Evolutionary conservation across 768 basidiomycete species (phyloP), one percentile per base, ranked within the genome.

Genomic region (Trametes cinnabarina): DNA sequence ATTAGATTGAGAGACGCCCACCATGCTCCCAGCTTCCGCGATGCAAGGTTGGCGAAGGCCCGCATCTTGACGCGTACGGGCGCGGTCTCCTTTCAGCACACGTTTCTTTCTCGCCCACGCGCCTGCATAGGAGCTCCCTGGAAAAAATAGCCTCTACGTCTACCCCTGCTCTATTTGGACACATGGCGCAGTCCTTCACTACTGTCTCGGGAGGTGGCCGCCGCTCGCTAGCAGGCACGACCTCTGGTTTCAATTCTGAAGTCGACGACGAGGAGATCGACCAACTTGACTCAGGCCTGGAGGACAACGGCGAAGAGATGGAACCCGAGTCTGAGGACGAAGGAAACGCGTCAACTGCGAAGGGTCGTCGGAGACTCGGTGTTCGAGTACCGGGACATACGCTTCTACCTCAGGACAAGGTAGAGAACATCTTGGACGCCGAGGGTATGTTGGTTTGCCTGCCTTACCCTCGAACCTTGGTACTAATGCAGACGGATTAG

Each of bases 341-440:
- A 9, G 44, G 43, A 14, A 43, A 35, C 56, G 51, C 55, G 19
- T 57, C 51, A 35, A 23, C 52, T 4, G 41, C 43, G 30, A 67
- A 68, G 58, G 74, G 60, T 69, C 74, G 40, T 69, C 69, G 35
- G 60, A 55, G 56, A 41, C 62, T 70, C 25, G 64, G 67, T n/a
- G 75, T 76, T 56, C 84, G 87, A 62, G 72, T 76, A 22, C 83
- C 82, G 1, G 91, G 90, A 23, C 82, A 87, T 43, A 85, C 83
- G 4, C 72, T 88, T 3, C 73, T 93, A 32, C 90, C 91, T 15
- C 74, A 82, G 34, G 71, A 80, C 37, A 81, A 83, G 61, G 70
- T 94, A 39, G 88, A 92, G 71, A 86, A 82, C 66, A 91, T 93
- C 64, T 76, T 91, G 40, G 84, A 91, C 66, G 85, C 88, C 12